Evolutionary conservation across 129 eudicot species (phyloP), one percentile per base, ranked within the genome.

Genomic region (Artemisia annua): DNA sequence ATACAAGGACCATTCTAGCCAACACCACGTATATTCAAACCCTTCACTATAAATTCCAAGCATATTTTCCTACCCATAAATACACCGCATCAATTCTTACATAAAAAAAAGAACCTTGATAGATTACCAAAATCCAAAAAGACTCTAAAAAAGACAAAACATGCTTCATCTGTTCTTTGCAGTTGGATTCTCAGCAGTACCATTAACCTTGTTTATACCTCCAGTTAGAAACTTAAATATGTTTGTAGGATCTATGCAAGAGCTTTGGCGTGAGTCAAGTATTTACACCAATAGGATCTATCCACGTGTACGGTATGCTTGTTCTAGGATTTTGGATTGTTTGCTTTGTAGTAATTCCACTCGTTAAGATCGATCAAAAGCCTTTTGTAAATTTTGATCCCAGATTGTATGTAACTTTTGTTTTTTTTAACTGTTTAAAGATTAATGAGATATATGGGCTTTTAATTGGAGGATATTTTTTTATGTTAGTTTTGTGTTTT

Each of bases 161-260:
- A 88, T 93, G 96, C 58, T 89, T 81, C 90, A 85, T 49, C 69
- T 87, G 79, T 85, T 92, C 77, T 87, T 92, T 15, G 88, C 96
- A 11, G 88, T 87, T 64, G 96, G 95, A 3, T 89, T 89, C 66
- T 89, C 98, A 4, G 95, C 92, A 2, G 96, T 83, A 48, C 98
- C 98, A 24, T 72, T 92, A 73, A 87, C 87, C 24, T 85, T 89
- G 6, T 87, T 85, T 72, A 48, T 89, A 3, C 98, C 98, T 16
- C 98, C 96, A 17, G 67, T 92, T 7, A 82, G 98, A 69, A 87
- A 82, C 83, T 79, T 92, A 26, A 92, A 79, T 81, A 69, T 80
- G n/a, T 89, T 92, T 20, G 80, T 92, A 26, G 87, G 83, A 49
- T 74, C 89, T n/a, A 85, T 92, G 67, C 90, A 85, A 48, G 96